Conservation (phyloP, 768 basidiomycete species). For the Xerocomellus dryophilus region DNA sequence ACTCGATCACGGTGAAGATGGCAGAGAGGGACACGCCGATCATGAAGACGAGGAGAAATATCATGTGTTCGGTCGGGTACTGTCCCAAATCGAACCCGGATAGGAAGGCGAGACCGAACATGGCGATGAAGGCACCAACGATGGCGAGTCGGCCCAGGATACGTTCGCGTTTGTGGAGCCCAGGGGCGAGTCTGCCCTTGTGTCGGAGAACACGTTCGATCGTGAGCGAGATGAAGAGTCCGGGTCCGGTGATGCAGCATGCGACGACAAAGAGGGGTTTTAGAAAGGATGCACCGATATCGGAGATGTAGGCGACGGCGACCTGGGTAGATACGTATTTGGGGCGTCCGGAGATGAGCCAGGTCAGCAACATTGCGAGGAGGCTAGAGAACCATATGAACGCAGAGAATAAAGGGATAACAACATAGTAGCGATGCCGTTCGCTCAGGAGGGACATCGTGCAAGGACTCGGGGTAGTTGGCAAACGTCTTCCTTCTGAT, state of each 20-base stretch:
- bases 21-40: conserved; percentile 68
- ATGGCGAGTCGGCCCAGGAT: conserved; percentile 57
- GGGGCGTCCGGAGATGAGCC: conserved; percentile 60
- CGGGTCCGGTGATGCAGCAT: conserved; percentile 57
- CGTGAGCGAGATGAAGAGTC: conserved; percentile 58
- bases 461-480: background rate
- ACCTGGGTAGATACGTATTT: conserved; percentile 50
- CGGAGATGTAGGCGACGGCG: conserved; percentile 70
- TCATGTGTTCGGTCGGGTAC: conserved; percentile 48
- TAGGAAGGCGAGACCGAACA: conserved; percentile 61
- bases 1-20: conserved; percentile 73
- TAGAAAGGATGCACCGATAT: conserved; percentile 67
- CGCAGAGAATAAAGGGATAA: conserved; percentile 59
- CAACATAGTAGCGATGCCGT: conserved; percentile 57
- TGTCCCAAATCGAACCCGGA: conserved; percentile 69
- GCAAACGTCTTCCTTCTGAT: background rate
- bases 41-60: conserved; percentile 71
- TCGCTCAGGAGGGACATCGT: conserved; percentile 16
- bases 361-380: conserved; percentile 67
- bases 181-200: conserved; percentile 60
- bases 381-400: conserved; percentile 72
- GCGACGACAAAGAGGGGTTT: conserved; percentile 75
- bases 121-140: conserved; percentile 59
- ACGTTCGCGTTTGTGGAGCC: conserved; percentile 55
- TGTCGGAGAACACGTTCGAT: conserved; percentile 66